phyloP scores from a whole-genome alignment of 1,284 basidiomycete genomes.

The Stygiomarasmius scandens region DNA sequence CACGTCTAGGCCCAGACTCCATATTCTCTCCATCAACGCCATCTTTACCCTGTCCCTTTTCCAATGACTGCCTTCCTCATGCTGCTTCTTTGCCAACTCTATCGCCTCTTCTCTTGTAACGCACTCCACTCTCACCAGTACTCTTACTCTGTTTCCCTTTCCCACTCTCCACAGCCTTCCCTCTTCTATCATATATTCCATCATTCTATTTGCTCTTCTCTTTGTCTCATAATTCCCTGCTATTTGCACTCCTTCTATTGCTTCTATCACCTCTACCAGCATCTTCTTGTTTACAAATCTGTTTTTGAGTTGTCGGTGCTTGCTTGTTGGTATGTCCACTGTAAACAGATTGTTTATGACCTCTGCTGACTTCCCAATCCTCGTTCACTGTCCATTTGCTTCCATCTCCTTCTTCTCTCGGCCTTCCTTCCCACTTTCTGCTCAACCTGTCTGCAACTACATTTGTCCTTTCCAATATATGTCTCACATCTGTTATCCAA shows the following conservation, averaged over 20 bases:
- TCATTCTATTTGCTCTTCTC: conserved; percentile 26
- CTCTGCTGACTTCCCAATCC: conserved; percentile 12
- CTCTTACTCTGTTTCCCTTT: conserved; percentile 17
- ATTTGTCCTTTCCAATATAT: conserved; percentile 15
- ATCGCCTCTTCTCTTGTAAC: conserved; percentile 18
- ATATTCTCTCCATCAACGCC: conserved; percentile 27
- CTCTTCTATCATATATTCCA: conserved; percentile 33
- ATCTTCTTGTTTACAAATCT: conserved; percentile 29
- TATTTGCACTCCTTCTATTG: conserved; percentile 29
- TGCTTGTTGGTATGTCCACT: not conserved
- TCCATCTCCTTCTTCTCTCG: conserved; percentile 26
- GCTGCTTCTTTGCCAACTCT: conserved; percentile 13
- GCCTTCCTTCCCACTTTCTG: conserved; percentile 2
- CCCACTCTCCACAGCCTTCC: conserved; percentile 34
- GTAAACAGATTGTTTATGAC: conserved; percentile 33
- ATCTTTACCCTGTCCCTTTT: conserved; percentile 31
- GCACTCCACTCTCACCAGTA: conserved; percentile 19
- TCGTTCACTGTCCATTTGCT: conserved; percentile 30
- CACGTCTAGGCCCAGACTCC: conserved; percentile 30
- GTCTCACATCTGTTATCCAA: conserved; percentile 14
- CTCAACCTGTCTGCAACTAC: conserved; percentile 15
- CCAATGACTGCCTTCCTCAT: conserved; percentile 30
- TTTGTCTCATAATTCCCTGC: too few relatives aligned
- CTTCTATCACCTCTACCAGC: too few relatives aligned
- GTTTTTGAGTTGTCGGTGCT: conserved; percentile 13